These are phyloP conservation scores for Saksenaea oblongispora DNA, from an alignment of 371 early-diverging fungal genomes.

Conservation along the genomic window DNA sequence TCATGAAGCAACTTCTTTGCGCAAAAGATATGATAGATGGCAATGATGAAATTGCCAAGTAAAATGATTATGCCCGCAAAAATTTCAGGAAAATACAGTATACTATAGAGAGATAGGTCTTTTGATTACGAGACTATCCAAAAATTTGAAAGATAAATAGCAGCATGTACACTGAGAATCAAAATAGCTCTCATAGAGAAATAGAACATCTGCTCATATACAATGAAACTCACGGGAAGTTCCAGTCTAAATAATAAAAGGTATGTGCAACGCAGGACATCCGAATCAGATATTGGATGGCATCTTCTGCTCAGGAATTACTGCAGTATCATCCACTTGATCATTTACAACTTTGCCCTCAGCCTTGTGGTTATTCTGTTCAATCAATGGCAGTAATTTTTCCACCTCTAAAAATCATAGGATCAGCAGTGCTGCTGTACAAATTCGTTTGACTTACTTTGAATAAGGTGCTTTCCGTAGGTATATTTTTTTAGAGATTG, in stretches of 20 bases:
- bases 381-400: conserved; percentile 37
- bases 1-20: too few relatives aligned
- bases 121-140: too few relatives aligned
- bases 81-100: too few relatives aligned
- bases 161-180: conserved; percentile 12
- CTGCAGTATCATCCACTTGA: conserved; percentile 2
- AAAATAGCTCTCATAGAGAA: conserved; percentile 9
- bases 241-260: neutral
- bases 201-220: conserved; percentile 10
- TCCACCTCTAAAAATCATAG: conserved; percentile 35
- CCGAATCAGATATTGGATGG: neutral
- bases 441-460: conserved; percentile 47
- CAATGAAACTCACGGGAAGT: conserved; percentile 1
- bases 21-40: too few relatives aligned
- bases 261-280: neutral
- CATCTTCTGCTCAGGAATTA: neutral
- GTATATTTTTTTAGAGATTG: conserved; percentile 92
- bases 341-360: too few relatives aligned
- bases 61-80: too few relatives aligned
- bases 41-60: too few relatives aligned
- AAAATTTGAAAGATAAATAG: too few relatives aligned
- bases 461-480: conserved; percentile 95
- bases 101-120: too few relatives aligned
- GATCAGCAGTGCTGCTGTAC: neutral
- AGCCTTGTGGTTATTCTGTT: too few relatives aligned